Base-by-base conservation (phyloP, 768 basidiomycete species). In the Cubamyces sp. region DNA sequence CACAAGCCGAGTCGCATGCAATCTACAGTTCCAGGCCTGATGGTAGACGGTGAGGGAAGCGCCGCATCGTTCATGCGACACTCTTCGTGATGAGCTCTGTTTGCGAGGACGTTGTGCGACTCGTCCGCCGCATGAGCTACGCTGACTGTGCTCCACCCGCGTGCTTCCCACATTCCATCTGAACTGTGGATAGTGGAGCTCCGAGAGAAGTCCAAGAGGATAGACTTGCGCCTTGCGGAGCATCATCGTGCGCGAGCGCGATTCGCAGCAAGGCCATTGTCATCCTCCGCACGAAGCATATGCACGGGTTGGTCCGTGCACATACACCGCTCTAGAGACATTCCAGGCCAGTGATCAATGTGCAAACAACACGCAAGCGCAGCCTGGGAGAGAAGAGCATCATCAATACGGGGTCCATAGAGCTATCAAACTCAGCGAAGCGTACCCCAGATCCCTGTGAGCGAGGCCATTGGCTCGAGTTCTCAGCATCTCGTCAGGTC, bases 391-490 rank as follows among this genome's bases (percentile, higher is more conserved):
- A 16, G 11, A 55, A 46, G n/a, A 47, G 19, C 9, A 48, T 23
- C 12, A 47, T 47, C 54, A 57, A 41, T 48, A 43, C 40, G 40
- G 57, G 57, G 57, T 49, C 4, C 46, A 9, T 3, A 12, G 19
- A 25, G 18, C 18, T 51, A 59, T 51, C 49, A 52, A 59, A 52
- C 57, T 51, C 57, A 59, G 57, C 57, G 57, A 58, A 58, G 57
- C 57, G 47, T 26, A 50, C 56, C 56, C 57, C 40, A 58, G 57
- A 58, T 59, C 49, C 43, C 28, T 52, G 49, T 42, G n/a, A 19
- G 57, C 28, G 26, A 59, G 49, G 40, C 42, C 49, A 59, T 59
- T 59, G 49, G 57, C 41, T n/a, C n/a, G 25, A 28, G 41, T 51
- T 59, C 49, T 42, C 49, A 23, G 28, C 49, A 59, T 51, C 28